Evolutionary conservation across 768 basidiomycete species (phyloP).

Genomic region (Leucocoprinus leucothites): DNA sequence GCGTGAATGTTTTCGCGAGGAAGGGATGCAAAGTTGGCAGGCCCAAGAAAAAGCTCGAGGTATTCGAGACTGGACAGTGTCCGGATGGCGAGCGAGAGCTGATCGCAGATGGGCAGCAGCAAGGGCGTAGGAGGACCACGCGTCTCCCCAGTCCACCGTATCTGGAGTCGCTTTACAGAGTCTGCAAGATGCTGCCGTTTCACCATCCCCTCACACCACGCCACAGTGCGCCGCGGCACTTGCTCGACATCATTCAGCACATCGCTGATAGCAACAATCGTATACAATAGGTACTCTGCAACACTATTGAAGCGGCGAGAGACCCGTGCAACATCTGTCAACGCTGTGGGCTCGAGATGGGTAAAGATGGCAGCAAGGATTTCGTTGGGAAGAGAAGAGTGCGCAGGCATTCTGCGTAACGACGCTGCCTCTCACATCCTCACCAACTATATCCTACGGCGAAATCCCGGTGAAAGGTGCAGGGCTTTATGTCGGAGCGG

Average conservation of each 20-base stretch:
- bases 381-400: conserved; percentile 50
- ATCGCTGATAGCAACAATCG: conserved; percentile 48
- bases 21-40: conserved; percentile 32
- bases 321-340: conserved; percentile 40
- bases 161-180: conserved; percentile 41
- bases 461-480: conserved; percentile 30
- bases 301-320: conserved; percentile 48
- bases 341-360: conserved; percentile 30
- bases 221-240: conserved; percentile 38
- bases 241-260: conserved; percentile 38
- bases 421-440: conserved; percentile 10
- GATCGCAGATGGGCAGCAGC: conserved; percentile 37
- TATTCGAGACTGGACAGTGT: conserved; percentile 42
- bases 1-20: conserved; percentile 32
- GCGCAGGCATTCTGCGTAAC: conserved; percentile 9
- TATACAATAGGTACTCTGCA: conserved; percentile 58
- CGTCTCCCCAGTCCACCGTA: conserved; percentile 51
- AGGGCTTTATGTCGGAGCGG: conserved; percentile 35
- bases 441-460: conserved; percentile 31
- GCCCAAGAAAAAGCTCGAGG: conserved; percentile 52
- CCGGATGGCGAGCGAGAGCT: conserved; percentile 34
- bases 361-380: conserved; percentile 48
- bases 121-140: conserved; percentile 23
- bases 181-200: conserved; percentile 43
- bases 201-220: conserved; percentile 52